Percentiles rank a stretch among this genome's conserved stretches.
These are phyloP conservation scores for Sphagnum contortum DNA, from an alignment of 225 moss, liverwort and hornwort genomes.

Conservation along the genomic window DNA sequence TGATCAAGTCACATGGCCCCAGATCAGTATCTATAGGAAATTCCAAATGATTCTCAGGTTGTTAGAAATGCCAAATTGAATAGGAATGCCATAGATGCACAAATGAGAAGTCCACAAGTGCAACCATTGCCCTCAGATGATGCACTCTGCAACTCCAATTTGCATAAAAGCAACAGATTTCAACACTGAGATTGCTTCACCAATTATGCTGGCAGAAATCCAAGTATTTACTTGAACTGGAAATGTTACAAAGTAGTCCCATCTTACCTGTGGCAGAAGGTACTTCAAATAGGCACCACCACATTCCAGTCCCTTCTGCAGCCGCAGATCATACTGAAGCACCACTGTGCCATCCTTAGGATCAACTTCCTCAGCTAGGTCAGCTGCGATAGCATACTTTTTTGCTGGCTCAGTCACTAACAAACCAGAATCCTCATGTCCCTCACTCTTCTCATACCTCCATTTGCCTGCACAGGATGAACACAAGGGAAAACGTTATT, in stretches of 20 bases:
- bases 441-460: constrained; percentile 82
- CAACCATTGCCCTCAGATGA: neutral
- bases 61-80: neutral
- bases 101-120: neutral
- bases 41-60: neutral
- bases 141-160: neutral
- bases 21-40: neutral
- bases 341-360: constrained; percentile 70
- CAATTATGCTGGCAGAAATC: neutral
- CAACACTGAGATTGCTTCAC: neutral
- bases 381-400: constrained; percentile 94
- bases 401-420: constrained; percentile 86
- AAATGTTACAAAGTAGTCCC: neutral
- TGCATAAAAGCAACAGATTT: neutral
- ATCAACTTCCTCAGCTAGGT: constrained; percentile 69
- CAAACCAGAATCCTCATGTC: constrained; percentile 81
- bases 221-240: neutral
- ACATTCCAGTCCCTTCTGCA: constrained; percentile 82
- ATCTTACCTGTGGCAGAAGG: constrained; percentile 54
- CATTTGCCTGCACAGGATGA: constrained; percentile 42
- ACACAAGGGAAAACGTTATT: neutral
- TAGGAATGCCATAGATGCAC: neutral
- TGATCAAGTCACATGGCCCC: neutral
- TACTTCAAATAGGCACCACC: constrained; percentile 95
- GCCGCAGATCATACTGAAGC: constrained; percentile 83